Conservation (phyloP, 176 grass and related monocot species). For the Phyllostachys edulis region DNA sequence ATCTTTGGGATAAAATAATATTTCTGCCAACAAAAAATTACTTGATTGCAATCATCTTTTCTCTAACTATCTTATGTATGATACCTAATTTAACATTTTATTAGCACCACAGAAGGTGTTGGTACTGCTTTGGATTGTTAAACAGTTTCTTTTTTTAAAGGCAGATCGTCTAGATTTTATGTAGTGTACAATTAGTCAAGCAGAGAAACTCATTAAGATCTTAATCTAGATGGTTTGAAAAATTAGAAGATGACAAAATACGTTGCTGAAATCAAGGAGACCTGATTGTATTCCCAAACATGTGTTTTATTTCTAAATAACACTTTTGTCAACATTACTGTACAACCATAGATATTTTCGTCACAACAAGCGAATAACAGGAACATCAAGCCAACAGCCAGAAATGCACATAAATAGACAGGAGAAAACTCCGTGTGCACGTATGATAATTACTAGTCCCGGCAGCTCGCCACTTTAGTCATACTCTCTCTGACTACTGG, state of each 20-base stretch:
- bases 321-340: slow-evolving; percentile 1
- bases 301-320: background rate
- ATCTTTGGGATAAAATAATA: slow-evolving; percentile 36
- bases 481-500: slow-evolving; percentile 9
- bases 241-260: background rate
- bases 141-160: too few relatives aligned
- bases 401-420: background rate
- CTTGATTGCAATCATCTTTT: background rate
- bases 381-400: background rate
- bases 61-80: background rate
- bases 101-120: background rate
- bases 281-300: background rate
- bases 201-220: background rate
- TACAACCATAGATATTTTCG: background rate
- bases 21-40: background rate
- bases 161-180: background rate
- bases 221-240: background rate
- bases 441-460: slow-evolving; percentile 36
- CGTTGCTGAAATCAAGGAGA: background rate
- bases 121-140: background rate
- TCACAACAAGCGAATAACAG: background rate
- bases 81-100: background rate
- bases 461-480: background rate
- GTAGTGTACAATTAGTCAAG: background rate
- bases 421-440: slow-evolving; percentile 29